Evolutionary conservation across 305 asterid species (phyloP).

Genomic region (Plantago coronopus): DNA sequence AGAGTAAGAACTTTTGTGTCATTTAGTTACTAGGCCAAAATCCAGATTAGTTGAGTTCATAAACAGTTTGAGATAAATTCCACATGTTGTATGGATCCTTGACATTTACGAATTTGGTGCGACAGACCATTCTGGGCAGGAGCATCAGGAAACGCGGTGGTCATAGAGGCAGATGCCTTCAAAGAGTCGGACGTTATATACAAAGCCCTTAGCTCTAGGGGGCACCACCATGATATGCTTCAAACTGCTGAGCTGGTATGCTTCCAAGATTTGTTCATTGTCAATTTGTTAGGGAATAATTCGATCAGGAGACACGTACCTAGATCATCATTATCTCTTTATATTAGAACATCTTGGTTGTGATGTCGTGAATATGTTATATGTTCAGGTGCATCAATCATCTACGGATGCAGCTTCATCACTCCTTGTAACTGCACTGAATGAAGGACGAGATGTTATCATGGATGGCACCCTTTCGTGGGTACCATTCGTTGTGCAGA

Average conservation of each 20-base stretch:
- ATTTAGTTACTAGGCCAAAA: not conserved
- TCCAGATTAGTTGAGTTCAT: not conserved
- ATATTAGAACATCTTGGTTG: not conserved
- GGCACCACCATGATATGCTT: constrained; percentile 85
- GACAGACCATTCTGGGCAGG: constrained; percentile 94
- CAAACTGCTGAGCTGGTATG: constrained; percentile 91
- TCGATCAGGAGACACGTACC: too few species aligned
- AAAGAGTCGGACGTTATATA: constrained; percentile 92
- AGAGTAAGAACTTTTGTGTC: constrained; percentile 55
- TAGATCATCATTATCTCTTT: too few species aligned
- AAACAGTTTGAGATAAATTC: not conserved
- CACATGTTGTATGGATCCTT: not conserved
- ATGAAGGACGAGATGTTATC: constrained; percentile 96
- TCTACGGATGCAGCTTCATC: constrained; percentile 99
- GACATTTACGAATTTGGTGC: not conserved
- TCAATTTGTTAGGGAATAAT: too few species aligned
- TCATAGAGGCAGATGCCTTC: constrained; percentile 96
- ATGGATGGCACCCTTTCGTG: constrained; percentile 98
- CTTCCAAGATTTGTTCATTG: too few species aligned
- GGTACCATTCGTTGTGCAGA: constrained; percentile 91
- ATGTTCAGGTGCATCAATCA: constrained; percentile 85
- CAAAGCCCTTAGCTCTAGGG: constrained; percentile 83
- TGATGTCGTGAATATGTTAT: too few species aligned
- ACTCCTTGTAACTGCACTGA: constrained; percentile 87
- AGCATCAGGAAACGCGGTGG: constrained; percentile 83